Conservation (phyloP, 1,284 basidiomycete genomes). For the Phylloboletellus chloephorus region DNA sequence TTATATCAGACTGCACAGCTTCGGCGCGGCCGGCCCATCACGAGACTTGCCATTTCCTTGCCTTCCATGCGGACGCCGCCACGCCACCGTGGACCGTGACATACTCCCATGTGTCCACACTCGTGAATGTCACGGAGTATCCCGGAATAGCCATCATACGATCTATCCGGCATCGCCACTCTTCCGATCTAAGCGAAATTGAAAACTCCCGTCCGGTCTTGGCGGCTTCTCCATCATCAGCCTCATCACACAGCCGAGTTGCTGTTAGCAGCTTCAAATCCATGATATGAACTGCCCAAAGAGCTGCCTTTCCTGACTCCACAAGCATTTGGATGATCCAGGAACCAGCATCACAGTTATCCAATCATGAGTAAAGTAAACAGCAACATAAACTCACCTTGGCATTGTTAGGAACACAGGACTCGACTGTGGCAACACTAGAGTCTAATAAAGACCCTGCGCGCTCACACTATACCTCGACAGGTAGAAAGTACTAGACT, state of each 20-base stretch:
- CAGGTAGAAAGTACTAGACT: no score
- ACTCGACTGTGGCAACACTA: no score
- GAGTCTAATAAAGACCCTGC: no score
- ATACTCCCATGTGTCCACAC: constrained; percentile 14
- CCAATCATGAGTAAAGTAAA: constrained; percentile 16
- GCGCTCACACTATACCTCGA: constrained; percentile 17
- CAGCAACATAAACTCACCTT: constrained; percentile 27
- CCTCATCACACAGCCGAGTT: neutral
- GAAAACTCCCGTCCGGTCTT: constrained; percentile 13
- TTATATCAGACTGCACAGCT: constrained; percentile 16
- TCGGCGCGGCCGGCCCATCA: constrained; percentile 18
- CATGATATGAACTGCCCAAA: neutral
- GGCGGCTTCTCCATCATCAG: constrained; percentile 12
- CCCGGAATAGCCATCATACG: constrained; percentile 21
- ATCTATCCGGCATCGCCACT: constrained; percentile 24
- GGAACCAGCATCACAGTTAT: constrained; percentile 19
- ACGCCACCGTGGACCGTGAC: constrained; percentile 2
- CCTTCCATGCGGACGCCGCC: neutral
- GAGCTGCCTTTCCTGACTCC: neutral
- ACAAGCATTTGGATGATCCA: constrained; percentile 24
- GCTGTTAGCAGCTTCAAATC: neutral
- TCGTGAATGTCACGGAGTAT: constrained; percentile 16
- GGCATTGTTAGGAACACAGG: no score
- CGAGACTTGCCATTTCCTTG: constrained; percentile 11
- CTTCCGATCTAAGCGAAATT: constrained; percentile 30